Evolutionary conservation across 2,329 filamentous ascomycete species (phyloP), one percentile per base, ranked within the genome.

Genomic region (Ascocoryne sarcoides): DNA sequence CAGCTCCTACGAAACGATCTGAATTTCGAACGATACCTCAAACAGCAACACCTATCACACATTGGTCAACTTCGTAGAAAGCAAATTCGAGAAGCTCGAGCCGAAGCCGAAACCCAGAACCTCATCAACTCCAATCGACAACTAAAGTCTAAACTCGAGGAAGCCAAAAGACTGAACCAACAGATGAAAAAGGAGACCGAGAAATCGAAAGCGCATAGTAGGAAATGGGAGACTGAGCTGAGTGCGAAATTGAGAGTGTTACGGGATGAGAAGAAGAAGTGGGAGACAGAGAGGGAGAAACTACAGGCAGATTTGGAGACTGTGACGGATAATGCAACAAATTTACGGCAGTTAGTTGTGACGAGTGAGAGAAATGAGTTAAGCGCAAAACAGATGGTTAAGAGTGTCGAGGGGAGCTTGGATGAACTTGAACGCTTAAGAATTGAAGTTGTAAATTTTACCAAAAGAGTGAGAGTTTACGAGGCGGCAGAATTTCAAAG

Each of bases 21-120:
- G 32, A 84, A 83, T 49, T 92, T 90, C 54, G 86, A 92, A 59
- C 73, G 83, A 18, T 90, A 87, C 60, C 71, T 90, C 53, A 90
- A 89, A 57, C 77, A 87, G 48, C 85, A 92, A 54, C 85, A 90
- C 58, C 75, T 89, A 49, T 75, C 80, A 2, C 84, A 90, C 44
- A 89, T 92, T 56, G 84, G 84, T 1, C 82, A 86, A 54, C 64
- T 92, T 31, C 80, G 84, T 50, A 72, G 83, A 10, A 79, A 79
- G 46, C 80, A 87, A 43, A 76, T 90, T 48, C 76, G 76, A 48
- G 82, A 89, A 58, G 83, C 83, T 5, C 82, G 84, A 2, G 82
- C 77, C 1, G 85, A 90, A 57, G 84, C 85, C 1, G 84, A 92
- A 56, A 87, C 82, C 2, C 84, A 90, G 50, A 87, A 88, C 39